Evolutionary conservation across 2,329 filamentous ascomycete genomes (phyloP), one percentile per base, ranked within the genome.

Genomic region (Leptographium flavum): DNA sequence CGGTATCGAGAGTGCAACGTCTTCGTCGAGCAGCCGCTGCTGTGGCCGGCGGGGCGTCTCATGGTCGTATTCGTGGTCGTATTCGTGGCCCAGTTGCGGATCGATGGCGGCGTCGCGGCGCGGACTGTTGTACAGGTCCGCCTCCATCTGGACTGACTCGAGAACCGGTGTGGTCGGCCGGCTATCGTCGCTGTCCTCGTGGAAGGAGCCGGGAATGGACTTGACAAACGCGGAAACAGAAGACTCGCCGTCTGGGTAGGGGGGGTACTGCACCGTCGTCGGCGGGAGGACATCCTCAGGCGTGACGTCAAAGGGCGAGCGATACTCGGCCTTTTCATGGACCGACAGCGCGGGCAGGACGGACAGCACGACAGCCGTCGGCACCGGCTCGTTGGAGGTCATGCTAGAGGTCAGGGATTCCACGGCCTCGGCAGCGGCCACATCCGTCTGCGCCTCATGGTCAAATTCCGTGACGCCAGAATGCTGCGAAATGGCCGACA

Each of bases 391-490:
- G n/a, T n/a, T n/a, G n/a, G n/a, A n/a, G n/a, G n/a, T n/a, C n/a
- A n/a, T n/a, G n/a, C n/a, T n/a, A n/a, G n/a, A n/a, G n/a, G n/a
- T n/a, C n/a, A n/a, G n/a, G n/a, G n/a, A n/a, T n/a, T n/a, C n/a
- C 22, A 36, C 27, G 2, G 38, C 22, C 5, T 43, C 45, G 1
- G 61, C 63, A 15, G 64, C 54, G 1, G 69, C 63, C 1, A 70
- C 63, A 39, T 78, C 73, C 2, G 71, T 74, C 56, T 87, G 82
- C 21, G 78, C 70, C 53, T 87, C 82, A n/a, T 69, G 71, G 52
- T 87, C 83, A 52, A 87, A 83, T 54, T 84, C 79, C 0, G 81
- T 86, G 8, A 71, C 71, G 36, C 70, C 70, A n/a, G 78, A 80
- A 6, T 63, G 64, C 39, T 63, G 64, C 6, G 81, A 83, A 14